Percentiles rank a stretch among this genome's conserved stretches.
These are phyloP conservation scores for Pseudogymnoascus sp. DNA, from an alignment of 2,329 filamentous ascomycete species.

Conservation along the genomic window DNA sequence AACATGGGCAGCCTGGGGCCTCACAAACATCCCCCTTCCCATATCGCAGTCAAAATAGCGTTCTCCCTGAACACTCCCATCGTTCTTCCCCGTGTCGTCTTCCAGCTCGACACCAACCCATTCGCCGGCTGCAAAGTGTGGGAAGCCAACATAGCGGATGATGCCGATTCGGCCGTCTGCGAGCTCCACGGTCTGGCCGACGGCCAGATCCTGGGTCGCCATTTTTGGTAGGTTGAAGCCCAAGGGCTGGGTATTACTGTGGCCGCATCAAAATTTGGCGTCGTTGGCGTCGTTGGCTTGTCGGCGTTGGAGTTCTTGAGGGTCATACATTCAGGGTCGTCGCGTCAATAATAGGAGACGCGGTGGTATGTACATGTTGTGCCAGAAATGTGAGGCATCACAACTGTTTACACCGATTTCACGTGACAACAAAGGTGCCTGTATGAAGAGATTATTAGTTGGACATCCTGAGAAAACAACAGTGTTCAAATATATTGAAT, in stretches of 20 bases:
- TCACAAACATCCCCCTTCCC: constrained; percentile 76
- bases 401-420: neutral
- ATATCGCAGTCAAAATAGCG: constrained; percentile 80
- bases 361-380: neutral
- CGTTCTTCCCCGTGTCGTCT: constrained; percentile 79
- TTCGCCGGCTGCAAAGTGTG: constrained; percentile 70
- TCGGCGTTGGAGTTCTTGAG: neutral
- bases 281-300: neutral
- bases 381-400: neutral
- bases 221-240: constrained; percentile 5
- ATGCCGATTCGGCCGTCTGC: constrained; percentile 66
- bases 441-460: neutral
- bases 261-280: neutral
- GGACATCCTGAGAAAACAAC: neutral
- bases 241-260: neutral
- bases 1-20: constrained; percentile 58
- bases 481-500: neutral
- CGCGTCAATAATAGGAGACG: constrained; percentile 8
- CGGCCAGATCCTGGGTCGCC: neutral
- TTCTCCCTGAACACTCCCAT: constrained; percentile 80
- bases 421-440: neutral
- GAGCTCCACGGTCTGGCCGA: constrained; percentile 48
- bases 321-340: neutral
- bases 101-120: constrained; percentile 90
- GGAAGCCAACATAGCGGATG: constrained; percentile 74